Evolutionary conservation across 2,329 filamentous ascomycete genomes (phyloP).

Genomic region (Pseudogymnoascus sp.): DNA sequence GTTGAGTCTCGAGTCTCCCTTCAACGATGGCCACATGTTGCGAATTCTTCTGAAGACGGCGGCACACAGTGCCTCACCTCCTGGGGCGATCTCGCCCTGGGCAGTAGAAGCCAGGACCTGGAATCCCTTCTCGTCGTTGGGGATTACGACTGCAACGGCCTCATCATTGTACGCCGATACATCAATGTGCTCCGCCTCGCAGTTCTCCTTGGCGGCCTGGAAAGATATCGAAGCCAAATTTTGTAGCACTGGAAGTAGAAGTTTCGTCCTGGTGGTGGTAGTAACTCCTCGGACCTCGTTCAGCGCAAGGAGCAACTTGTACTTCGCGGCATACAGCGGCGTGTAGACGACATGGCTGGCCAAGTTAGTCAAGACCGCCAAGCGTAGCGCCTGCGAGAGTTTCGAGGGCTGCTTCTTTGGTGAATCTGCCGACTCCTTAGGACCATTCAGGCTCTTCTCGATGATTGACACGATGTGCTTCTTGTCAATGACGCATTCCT

Average conservation of each 20-base stretch:
- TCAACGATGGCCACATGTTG: slow-evolving; percentile 65
- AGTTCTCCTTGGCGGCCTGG: slow-evolving; percentile 42
- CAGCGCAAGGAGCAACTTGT: slow-evolving; percentile 61
- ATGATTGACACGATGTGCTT: slow-evolving; percentile 60
- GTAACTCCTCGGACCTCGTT: slow-evolving; percentile 65
- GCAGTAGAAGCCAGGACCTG: slow-evolving; percentile 43
- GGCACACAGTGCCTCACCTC: slow-evolving; percentile 45
- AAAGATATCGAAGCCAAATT: slow-evolving; percentile 54
- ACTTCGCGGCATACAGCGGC: slow-evolving; percentile 60
- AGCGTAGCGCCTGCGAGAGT: slow-evolving; percentile 51
- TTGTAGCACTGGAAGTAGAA: slow-evolving; percentile 66
- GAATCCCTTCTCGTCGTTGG: slow-evolving; percentile 50
- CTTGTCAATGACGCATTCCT: slow-evolving; percentile 78
- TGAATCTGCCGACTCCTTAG: slow-evolving; percentile 31
- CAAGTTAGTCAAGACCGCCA: slow-evolving; percentile 61
- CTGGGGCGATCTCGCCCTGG: slow-evolving; percentile 33
- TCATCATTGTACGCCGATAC: slow-evolving; percentile 41
- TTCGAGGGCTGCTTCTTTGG: slow-evolving; percentile 35
- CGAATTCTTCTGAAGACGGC: slow-evolving; percentile 61
- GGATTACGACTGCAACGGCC: slow-evolving; percentile 42
- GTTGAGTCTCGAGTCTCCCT: slow-evolving; percentile 49
- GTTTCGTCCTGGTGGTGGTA: slow-evolving; percentile 58
- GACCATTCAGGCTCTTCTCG: slow-evolving; percentile 48
- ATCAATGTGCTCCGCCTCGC: slow-evolving; percentile 39
- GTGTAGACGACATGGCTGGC: slow-evolving; percentile 62